phyloP scores from a whole-genome alignment of 225 moss, liverwort and hornwort genomes.

The Marchantia polymorpha region DNA sequence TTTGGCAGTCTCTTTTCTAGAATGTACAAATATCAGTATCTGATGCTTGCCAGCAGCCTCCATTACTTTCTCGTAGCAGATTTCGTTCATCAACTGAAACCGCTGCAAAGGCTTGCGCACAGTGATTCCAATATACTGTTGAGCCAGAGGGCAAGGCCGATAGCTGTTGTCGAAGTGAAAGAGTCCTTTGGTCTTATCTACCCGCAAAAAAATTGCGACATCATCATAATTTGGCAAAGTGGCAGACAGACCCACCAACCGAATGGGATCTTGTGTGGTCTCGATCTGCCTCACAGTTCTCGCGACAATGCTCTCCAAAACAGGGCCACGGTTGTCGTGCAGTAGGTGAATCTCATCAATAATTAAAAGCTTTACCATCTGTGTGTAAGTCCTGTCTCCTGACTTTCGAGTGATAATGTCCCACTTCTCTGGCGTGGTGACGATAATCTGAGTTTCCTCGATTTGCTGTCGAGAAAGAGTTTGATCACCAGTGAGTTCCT shows the following conservation, averaged over 20 bases:
- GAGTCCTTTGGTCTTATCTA: slow-evolving; percentile 76
- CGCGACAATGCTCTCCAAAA: slow-evolving; percentile 89
- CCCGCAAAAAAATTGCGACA: slow-evolving; percentile 78
- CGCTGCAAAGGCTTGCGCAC: slow-evolving; percentile 91
- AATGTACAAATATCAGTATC: slow-evolving; percentile 87
- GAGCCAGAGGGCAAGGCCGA: slow-evolving; percentile 87
- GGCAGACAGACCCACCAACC: slow-evolving; percentile 86
- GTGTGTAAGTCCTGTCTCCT: slow-evolving; percentile 90
- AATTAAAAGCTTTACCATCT: slow-evolving; percentile 91
- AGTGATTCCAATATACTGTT: slow-evolving; percentile 91
- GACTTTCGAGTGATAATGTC: slow-evolving; percentile 96
- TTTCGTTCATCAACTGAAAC: slow-evolving; percentile 95
- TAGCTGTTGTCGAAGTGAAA: slow-evolving; percentile 94
- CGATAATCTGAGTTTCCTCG: slow-evolving; percentile 93
- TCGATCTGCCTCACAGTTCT: slow-evolving; percentile 94
- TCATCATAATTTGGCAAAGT: slow-evolving; percentile 90
- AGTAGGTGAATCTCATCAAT: slow-evolving; percentile 95
- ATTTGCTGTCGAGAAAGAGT: slow-evolving; percentile 92
- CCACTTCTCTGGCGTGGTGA: slow-evolving; percentile 97
- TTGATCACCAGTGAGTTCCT: slow-evolving; percentile 87
- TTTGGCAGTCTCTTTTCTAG: slow-evolving; percentile 93
- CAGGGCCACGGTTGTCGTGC: slow-evolving; percentile 91
- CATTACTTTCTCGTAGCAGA: slow-evolving; percentile 95
- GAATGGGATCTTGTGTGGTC: slow-evolving; percentile 90
- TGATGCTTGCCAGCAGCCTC: slow-evolving; percentile 93